Base-by-base conservation (phyloP, 2,329 filamentous ascomycete genomes). In the Neophaeococcomyces mojaviensis region DNA sequence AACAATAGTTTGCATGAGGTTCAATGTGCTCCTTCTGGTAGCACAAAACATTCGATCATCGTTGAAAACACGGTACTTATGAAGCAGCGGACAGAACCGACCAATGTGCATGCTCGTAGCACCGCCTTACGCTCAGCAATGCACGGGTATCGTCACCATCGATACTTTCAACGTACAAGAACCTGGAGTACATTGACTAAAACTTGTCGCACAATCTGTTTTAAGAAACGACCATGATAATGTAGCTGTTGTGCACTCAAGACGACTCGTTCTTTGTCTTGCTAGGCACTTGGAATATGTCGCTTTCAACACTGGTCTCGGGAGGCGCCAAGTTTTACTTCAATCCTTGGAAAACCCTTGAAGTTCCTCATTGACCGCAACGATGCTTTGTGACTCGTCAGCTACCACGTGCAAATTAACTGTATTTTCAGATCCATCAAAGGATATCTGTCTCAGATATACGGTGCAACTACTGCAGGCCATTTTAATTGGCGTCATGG, bases 131-230 rank as follows among this genome's bases (percentile, higher is more conserved):
- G 40, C 22, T 44, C 41, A 30, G 20, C 30, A 22, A 13, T 16
- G 36, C 41, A 28, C 41, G 24, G 37, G 41, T 20, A 19, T 33
- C 6, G 16, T 20, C 9, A 19, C 30, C 20, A 13, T 43, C 18
- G 28, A 34, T 18, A 28, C n/a, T 24, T 30, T 43, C 28, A 28
- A 34, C 13, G 10, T 8, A 33, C 12, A 24, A 16, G 28, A 33
- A 10, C 24, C 3, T 33, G 32, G 15, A 15, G 39, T 28, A 12
- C n/a, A 30, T 44, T 44, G 41, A 44, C 41, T 44, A 44, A 44
- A 44, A 44, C 16, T 10, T 33, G 41, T 37, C 13, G 36, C 41
- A 44, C 41, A 44, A 22, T 20, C 32, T 35, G 41, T 16, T 20
- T n/a, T 16, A 19, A 24, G n/a, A 13, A 32, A 3, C 33, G 9